phyloP scores from a whole-genome alignment of 2,329 filamentous ascomycete genomes.

The Xylariomycetidae sp. region DNA sequence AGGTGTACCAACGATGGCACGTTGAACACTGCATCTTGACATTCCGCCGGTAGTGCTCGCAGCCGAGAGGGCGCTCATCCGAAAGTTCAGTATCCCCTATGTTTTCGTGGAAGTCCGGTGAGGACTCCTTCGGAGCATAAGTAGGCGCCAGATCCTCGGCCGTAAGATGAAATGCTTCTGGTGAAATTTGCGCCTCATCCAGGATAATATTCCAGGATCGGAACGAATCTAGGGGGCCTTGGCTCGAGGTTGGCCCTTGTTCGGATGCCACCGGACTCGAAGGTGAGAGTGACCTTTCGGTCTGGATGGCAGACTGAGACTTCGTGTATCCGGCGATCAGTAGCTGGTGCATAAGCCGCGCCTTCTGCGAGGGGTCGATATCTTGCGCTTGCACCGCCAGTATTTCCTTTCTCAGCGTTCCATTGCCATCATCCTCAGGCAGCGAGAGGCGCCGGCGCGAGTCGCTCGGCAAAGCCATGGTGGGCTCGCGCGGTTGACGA shows the following conservation, averaged over 20 bases:
- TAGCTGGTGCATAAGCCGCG: slow-evolving; percentile 62
- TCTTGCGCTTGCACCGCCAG: slow-evolving; percentile 59
- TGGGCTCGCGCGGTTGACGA: too few species aligned
- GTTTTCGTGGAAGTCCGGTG: slow-evolving; percentile 35
- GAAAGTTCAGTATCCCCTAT: slow-evolving; percentile 33
- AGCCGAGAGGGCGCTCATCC: slow-evolving; percentile 58
- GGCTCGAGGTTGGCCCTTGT: slow-evolving; percentile 28
- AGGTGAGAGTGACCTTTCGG: slow-evolving; percentile 26
- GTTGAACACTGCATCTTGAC: slow-evolving; percentile 92
- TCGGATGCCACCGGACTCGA: slow-evolving; percentile 35
- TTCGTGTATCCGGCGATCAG: slow-evolving; percentile 63
- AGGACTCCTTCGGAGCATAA: slow-evolving; percentile 50
- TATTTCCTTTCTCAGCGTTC: slow-evolving; percentile 59
- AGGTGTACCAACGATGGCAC: slow-evolving; percentile 90
- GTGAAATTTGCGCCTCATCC: slow-evolving; percentile 31
- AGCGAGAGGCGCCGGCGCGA: slow-evolving; percentile 29
- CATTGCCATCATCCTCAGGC: slow-evolving; percentile 77
- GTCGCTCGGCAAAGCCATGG: slow-evolving; percentile 2
- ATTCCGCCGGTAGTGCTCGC: slow-evolving; percentile 89
- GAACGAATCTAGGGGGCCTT: slow-evolving; percentile 44
- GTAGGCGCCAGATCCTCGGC: slow-evolving; percentile 62
- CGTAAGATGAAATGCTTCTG: slow-evolving; percentile 44
- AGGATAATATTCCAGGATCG: slow-evolving; percentile 52
- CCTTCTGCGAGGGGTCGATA: slow-evolving; percentile 58
- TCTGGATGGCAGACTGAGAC: slow-evolving; percentile 27